phyloP scores from a whole-genome alignment of 257 asterid species.

The Solanum sejunctum region DNA sequence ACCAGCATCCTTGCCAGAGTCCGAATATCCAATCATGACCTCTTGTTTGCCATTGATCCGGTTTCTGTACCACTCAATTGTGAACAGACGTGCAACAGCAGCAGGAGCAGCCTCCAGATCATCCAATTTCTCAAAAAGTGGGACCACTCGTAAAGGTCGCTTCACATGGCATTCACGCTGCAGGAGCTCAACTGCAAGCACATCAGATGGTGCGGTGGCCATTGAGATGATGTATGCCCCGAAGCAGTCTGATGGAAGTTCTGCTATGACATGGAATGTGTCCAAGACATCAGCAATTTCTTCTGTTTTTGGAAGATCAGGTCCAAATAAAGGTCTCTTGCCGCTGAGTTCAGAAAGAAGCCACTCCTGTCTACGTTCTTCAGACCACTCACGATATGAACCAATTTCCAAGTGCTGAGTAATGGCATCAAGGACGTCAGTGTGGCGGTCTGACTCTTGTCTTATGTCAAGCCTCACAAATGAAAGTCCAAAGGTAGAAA shows the following conservation, averaged over 20 bases:
- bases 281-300: slow-evolving; percentile 41
- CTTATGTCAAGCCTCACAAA: slow-evolving; percentile 37
- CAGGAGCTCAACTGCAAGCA: slow-evolving; percentile 42
- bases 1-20: slow-evolving; percentile 55
- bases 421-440: slow-evolving; percentile 36
- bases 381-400: slow-evolving; percentile 39
- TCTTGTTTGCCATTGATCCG: slow-evolving; percentile 42
- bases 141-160: slow-evolving; percentile 35
- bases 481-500: slow-evolving; percentile 43
- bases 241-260: slow-evolving; percentile 37
- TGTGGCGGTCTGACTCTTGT: slow-evolving; percentile 43
- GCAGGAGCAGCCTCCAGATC: slow-evolving; percentile 42
- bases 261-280: slow-evolving; percentile 35
- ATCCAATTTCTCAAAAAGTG: slow-evolving; percentile 43
- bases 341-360: slow-evolving; percentile 38
- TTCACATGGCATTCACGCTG: slow-evolving; percentile 42
- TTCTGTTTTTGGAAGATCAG: slow-evolving; percentile 40
- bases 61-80: slow-evolving; percentile 40
- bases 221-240: slow-evolving; percentile 42
- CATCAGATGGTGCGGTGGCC: slow-evolving; percentile 43
- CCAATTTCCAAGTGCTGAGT: slow-evolving; percentile 35
- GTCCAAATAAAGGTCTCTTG: slow-evolving; percentile 39
- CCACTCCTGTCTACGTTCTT: slow-evolving; percentile 42
- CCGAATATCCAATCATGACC: slow-evolving; percentile 52
- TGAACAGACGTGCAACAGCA: slow-evolving; percentile 45